Evolutionary conservation across 1,284 basidiomycete genomes (phyloP).

Genomic region (Pseudozyma tsukubaensis): DNA sequence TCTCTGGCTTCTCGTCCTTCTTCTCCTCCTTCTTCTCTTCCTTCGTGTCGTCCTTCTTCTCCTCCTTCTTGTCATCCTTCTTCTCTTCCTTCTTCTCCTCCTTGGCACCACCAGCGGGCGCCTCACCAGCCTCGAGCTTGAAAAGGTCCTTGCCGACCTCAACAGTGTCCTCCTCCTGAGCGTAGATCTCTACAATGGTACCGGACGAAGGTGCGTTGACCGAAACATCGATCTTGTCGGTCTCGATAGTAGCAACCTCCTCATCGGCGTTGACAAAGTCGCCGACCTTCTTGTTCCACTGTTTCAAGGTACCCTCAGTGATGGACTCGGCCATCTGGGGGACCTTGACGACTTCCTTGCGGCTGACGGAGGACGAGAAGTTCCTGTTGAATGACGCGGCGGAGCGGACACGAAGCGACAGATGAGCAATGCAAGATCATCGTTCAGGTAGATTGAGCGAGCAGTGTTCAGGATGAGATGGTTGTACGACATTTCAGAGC

Average conservation of each 20-base stretch:
- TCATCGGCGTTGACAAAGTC: constrained; percentile 91
- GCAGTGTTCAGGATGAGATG: background rate
- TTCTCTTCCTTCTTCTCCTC: constrained; percentile 68
- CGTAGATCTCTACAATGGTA: constrained; percentile 86
- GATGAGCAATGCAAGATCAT: background rate
- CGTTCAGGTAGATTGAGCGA: too few species aligned
- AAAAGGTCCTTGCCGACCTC: constrained; percentile 94
- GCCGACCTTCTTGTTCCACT: constrained; percentile 93
- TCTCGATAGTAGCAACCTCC: constrained; percentile 97
- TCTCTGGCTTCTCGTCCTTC: constrained; percentile 67
- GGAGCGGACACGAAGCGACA: background rate
- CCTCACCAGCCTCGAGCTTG: constrained; percentile 82
- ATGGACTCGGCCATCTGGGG: constrained; percentile 99
- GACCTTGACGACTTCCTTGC: constrained; percentile 84
- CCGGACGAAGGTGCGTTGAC: constrained; percentile 93
- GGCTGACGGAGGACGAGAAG: constrained; percentile 50
- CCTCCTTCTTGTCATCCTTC: constrained; percentile 68
- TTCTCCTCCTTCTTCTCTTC: constrained; percentile 69
- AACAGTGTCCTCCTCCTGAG: constrained; percentile 92
- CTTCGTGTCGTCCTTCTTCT: constrained; percentile 61
- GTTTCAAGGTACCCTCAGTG: constrained; percentile 94
- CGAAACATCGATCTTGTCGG: constrained; percentile 99
- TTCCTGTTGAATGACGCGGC: constrained; percentile 11
- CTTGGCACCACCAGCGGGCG: constrained; percentile 73
- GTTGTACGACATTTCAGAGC: background rate